These are phyloP conservation scores for Candida tibetensis DNA, from an alignment of 805 yeast genomes.

Conservation along the genomic window DNA sequence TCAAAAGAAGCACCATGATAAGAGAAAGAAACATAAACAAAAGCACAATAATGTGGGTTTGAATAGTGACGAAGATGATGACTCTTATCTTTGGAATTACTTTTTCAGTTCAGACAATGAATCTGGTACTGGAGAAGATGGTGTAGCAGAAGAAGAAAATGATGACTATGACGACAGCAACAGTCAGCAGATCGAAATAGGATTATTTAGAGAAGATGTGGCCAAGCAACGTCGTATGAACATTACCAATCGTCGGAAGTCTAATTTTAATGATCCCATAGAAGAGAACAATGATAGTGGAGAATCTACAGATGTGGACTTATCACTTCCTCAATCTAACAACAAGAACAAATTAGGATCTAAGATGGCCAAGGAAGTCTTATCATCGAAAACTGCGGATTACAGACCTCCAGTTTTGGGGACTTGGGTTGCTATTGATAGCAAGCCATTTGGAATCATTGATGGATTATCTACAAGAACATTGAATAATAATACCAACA, in stretches of 20 bases:
- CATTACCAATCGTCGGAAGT: constrained; percentile 3
- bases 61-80: constrained; percentile 55
- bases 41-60: constrained; percentile 19
- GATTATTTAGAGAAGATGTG: constrained; percentile 19
- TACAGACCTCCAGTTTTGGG: constrained; percentile 91
- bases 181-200: constrained; percentile 16
- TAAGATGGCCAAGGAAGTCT: constrained; percentile 86
- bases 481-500: constrained; percentile 26
- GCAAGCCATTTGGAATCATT: constrained; percentile 87
- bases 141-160: constrained; percentile 1
- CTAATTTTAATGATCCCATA: constrained; percentile 6
- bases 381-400: constrained; percentile 82
- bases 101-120: constrained; percentile 51
- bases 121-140: constrained; percentile 7
- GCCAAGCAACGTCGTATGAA: constrained; percentile 6
- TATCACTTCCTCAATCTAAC: constrained; percentile 59
- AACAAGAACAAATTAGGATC: constrained; percentile 55
- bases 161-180: constrained; percentile 17
- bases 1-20: constrained; percentile 3
- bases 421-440: constrained; percentile 78
- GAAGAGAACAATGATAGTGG: constrained; percentile 57
- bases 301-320: constrained; percentile 93
- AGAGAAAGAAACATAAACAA: constrained; percentile 11
- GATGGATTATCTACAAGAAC: constrained; percentile 93
- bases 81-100: constrained; percentile 71